These are phyloP conservation scores for Mimosa pudica DNA, from an alignment of 306 rosid species.

Conservation along the genomic window DNA sequence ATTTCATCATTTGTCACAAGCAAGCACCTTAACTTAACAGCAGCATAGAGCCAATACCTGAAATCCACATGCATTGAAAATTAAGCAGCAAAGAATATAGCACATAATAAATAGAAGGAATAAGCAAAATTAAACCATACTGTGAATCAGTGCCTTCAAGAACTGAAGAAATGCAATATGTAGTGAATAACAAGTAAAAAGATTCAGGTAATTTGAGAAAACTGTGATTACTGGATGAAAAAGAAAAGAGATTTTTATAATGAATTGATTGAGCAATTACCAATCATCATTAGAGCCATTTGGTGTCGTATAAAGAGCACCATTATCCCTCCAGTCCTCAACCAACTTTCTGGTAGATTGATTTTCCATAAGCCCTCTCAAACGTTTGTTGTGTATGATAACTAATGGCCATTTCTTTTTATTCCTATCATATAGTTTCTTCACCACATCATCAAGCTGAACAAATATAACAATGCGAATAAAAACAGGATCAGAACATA, in stretches of 20 bases:
- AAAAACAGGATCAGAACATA: conserved; percentile 40
- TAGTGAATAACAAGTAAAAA: background rate
- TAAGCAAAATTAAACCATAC: conserved; percentile 13
- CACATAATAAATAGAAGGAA: background rate
- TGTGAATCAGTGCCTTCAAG: conserved; percentile 14
- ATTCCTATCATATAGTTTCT: conserved; percentile 59
- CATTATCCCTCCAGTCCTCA: conserved; percentile 78
- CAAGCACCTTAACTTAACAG: conserved; percentile 80
- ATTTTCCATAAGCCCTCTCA: conserved; percentile 63
- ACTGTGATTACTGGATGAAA: conserved; percentile 12
- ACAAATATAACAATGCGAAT: conserved; percentile 40
- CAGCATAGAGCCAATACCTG: conserved; percentile 93
- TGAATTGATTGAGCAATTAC: conserved; percentile 45
- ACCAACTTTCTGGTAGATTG: conserved; percentile 61
- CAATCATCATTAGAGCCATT: conserved; percentile 94
- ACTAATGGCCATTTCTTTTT: conserved; percentile 82
- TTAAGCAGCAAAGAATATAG: background rate
- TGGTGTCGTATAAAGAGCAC: conserved; percentile 78
- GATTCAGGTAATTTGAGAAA: conserved; percentile 20
- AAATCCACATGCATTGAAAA: conserved; percentile 22
- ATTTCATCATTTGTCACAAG: conserved; percentile 93
- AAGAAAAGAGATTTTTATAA: background rate
- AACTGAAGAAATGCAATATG: background rate
- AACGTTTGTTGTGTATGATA: conserved; percentile 77
- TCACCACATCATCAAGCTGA: conserved; percentile 85